Evolutionary conservation across 1,284 basidiomycete genomes (phyloP).

Genomic region (Phaffia rhodozyma): DNA sequence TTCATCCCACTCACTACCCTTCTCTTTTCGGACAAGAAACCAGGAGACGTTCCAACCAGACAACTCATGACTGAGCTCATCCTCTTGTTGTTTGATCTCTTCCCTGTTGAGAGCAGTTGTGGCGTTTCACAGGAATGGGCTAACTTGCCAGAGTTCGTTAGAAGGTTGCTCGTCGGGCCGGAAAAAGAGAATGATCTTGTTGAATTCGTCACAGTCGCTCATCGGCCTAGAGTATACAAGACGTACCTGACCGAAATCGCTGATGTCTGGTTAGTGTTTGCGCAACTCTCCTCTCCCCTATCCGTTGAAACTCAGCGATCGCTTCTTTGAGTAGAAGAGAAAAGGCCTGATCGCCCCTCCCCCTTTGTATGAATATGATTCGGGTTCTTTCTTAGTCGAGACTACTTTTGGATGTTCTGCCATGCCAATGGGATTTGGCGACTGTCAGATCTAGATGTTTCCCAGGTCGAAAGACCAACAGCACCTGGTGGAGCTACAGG

Average conservation of each 20-base stretch:
- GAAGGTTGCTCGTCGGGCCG: slow-evolving; percentile 32
- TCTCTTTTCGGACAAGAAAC: slow-evolving; percentile 92
- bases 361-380: neutral
- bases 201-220: slow-evolving; percentile 75
- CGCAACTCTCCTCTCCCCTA: neutral
- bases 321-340: too few species aligned
- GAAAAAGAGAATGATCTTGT: slow-evolving; percentile 39
- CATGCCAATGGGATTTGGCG: slow-evolving; percentile 88
- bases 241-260: slow-evolving; percentile 78
- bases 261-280: slow-evolving; percentile 46
- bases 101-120: slow-evolving; percentile 37
- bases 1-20: slow-evolving; percentile 70
- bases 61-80: slow-evolving; percentile 83
- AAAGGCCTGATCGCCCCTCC: neutral
- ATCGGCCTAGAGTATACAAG: slow-evolving; percentile 76
- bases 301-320: neutral
- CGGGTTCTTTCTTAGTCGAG: slow-evolving; percentile 44
- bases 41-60: slow-evolving; percentile 78
- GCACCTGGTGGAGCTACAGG: slow-evolving; percentile 97
- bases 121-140: slow-evolving; percentile 3
- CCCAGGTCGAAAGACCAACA: slow-evolving; percentile 72
- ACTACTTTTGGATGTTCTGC: slow-evolving; percentile 99
- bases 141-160: slow-evolving; percentile 24
- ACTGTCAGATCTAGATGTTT: slow-evolving; percentile 65
- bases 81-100: slow-evolving; percentile 69